Conservation (phyloP, 73 alveolate species). For the Blepharisma japonicum region DNA sequence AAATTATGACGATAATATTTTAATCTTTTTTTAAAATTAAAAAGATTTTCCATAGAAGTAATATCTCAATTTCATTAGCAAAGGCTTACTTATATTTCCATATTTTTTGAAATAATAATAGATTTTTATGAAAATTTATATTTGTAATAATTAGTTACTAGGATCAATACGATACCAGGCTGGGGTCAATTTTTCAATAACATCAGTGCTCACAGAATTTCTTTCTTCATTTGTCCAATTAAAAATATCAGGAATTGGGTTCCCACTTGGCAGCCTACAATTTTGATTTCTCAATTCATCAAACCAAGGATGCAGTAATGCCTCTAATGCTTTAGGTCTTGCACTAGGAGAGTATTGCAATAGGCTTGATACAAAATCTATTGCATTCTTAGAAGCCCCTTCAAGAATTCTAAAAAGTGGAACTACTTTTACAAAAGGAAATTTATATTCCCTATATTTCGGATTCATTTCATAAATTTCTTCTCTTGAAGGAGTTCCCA, state of each 20-base stretch:
- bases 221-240: slow-evolving; percentile 39
- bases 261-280: slow-evolving; percentile 44
- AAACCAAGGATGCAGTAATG: slow-evolving; percentile 38
- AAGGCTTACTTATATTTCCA: too few relatives aligned
- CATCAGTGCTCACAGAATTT: slow-evolving; percentile 24
- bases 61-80: too few relatives aligned
- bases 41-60: too few relatives aligned
- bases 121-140: too few relatives aligned
- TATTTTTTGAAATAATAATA: too few relatives aligned
- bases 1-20: too few relatives aligned
- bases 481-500: slow-evolving; percentile 51
- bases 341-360: slow-evolving; percentile 44
- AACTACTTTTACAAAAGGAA: not conserved
- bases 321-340: slow-evolving; percentile 47
- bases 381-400: slow-evolving; percentile 35
- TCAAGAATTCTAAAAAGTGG: not conserved
- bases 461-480: slow-evolving; percentile 46
- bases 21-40: too few relatives aligned
- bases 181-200: slow-evolving; percentile 35
- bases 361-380: slow-evolving; percentile 46
- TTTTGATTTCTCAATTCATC: slow-evolving; percentile 46
- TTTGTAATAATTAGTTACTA: too few relatives aligned
- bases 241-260: slow-evolving; percentile 54
- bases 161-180: slow-evolving; percentile 21
- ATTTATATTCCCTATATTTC: not conserved